A percentile compares a stretch with the other conserved stretches of the same genome.
phyloP scores from a whole-genome alignment of 2,329 filamentous ascomycete species.

The Xylariaceae sp. region DNA sequence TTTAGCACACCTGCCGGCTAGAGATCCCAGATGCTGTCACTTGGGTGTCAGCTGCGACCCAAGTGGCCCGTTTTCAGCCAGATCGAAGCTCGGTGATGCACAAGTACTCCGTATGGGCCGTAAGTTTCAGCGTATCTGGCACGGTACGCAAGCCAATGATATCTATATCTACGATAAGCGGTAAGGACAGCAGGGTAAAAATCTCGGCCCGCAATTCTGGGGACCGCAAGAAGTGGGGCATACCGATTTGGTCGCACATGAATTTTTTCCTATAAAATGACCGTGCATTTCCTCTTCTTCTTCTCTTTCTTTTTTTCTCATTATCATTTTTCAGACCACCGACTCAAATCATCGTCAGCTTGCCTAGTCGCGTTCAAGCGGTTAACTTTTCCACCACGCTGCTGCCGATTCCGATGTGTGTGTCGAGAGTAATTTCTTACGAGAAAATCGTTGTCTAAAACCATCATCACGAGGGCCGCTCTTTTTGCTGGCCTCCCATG shows the following conservation, averaged over 20 bases:
- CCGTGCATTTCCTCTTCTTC: not conserved
- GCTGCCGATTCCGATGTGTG: conserved; percentile 50
- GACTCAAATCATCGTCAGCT: conserved; percentile 41
- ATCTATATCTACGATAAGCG: too few species aligned
- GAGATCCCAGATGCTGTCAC: too few species aligned
- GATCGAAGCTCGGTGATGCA: too few species aligned
- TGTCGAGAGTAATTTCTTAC: conserved; percentile 50
- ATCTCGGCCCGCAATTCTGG: not conserved
- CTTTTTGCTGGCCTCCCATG: conserved; percentile 54
- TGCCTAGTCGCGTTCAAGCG: conserved; percentile 19
- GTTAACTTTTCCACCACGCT: conserved; percentile 30
- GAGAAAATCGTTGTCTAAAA: conserved; percentile 57
- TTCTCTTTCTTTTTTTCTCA: conserved; percentile 27
- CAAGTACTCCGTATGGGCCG: too few species aligned
- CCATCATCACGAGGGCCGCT: conserved; percentile 61
- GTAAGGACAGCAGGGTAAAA: too few species aligned
- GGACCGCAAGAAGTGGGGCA: not conserved
- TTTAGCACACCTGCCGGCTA: too few species aligned
- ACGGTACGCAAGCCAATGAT: too few species aligned
- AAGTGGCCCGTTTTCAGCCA: too few species aligned
- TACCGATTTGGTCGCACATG: not conserved
- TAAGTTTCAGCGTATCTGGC: too few species aligned
- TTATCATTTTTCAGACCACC: conserved; percentile 37
- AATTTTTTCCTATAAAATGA: conserved; percentile 1
- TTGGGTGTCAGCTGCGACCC: too few species aligned